Evolutionary conservation across 495 filamentous ascomycete genomes (phyloP).

Genomic region (Corynascus novoguineensis): DNA sequence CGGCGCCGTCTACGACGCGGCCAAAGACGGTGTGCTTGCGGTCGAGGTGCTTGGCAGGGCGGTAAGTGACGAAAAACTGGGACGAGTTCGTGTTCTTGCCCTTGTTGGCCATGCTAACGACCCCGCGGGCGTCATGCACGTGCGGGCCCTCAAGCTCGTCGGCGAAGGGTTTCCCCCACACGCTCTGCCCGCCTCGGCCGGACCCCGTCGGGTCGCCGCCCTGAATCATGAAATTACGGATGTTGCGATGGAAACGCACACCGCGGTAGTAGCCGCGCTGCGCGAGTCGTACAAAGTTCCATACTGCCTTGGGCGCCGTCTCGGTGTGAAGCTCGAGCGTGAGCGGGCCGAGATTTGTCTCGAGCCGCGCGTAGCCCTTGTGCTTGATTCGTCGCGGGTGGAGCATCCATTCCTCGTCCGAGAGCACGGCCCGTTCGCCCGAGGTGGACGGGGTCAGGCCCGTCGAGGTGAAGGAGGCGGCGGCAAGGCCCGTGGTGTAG

Average conservation of each 20-base stretch:
- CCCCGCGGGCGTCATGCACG: slow-evolving; percentile 69
- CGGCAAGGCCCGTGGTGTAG: slow-evolving; percentile 87
- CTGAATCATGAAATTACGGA: slow-evolving; percentile 96
- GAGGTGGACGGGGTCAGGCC: slow-evolving; percentile 88
- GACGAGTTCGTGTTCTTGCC: slow-evolving; percentile 93
- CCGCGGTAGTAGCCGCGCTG: slow-evolving; percentile 84
- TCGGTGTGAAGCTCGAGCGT: slow-evolving; percentile 90
- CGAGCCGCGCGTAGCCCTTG: slow-evolving; percentile 86
- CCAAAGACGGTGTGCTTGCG: slow-evolving; percentile 96
- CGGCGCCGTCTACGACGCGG: slow-evolving; percentile 69
- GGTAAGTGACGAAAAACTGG: slow-evolving; percentile 95
- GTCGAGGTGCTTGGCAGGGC: slow-evolving; percentile 75
- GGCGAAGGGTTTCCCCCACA: slow-evolving; percentile 86
- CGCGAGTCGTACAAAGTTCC: slow-evolving; percentile 89
- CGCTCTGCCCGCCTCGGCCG: slow-evolving; percentile 75
- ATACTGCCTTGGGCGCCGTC: slow-evolving; percentile 84
- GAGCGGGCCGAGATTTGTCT: slow-evolving; percentile 73
- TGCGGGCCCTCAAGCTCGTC: slow-evolving; percentile 91
- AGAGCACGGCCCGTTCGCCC: slow-evolving; percentile 73
- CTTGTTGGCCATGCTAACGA: slow-evolving; percentile 95
- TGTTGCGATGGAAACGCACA: slow-evolving; percentile 84
- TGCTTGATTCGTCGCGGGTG: slow-evolving; percentile 79
- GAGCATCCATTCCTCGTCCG: slow-evolving; percentile 94
- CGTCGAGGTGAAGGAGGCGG: slow-evolving; percentile 91
- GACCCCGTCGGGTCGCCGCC: slow-evolving; percentile 92